Conservation (phyloP, 768 basidiomycete species). For the Leccinellum rugosiceps region DNA sequence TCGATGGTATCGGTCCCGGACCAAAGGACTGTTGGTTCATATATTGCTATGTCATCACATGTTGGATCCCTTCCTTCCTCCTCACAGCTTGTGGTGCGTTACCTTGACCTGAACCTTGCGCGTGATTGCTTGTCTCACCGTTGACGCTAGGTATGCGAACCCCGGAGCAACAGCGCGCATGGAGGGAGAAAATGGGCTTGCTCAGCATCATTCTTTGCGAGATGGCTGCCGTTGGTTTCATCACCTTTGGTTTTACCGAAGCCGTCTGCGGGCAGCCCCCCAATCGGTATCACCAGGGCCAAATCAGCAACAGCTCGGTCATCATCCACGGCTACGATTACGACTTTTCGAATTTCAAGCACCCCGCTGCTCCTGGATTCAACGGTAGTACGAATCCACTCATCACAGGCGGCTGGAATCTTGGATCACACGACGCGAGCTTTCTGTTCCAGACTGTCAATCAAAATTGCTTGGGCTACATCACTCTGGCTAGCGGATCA, state of each 20-base stretch:
- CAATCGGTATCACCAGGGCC: constrained; percentile 77
- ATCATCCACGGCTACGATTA: constrained; percentile 95
- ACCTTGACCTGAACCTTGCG: constrained; percentile 13
- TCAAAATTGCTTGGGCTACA: constrained; percentile 72
- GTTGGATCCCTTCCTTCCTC: constrained; percentile 75
- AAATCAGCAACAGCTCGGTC: constrained; percentile 73
- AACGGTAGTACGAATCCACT: constrained; percentile 84
- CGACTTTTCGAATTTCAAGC: constrained; percentile 83
- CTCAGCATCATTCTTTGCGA: constrained; percentile 73
- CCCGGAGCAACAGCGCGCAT: constrained; percentile 92
- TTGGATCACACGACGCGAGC: constrained; percentile 85
- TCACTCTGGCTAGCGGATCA: constrained; percentile 68
- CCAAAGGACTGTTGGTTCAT: constrained; percentile 95
- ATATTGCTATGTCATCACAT: constrained; percentile 85
- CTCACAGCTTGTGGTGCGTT: constrained; percentile 75
- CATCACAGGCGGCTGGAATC: constrained; percentile 67
- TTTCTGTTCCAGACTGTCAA: constrained; percentile 96
- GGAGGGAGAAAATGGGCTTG: constrained; percentile 98
- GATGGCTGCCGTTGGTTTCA: constrained; percentile 94
- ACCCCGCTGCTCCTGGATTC: constrained; percentile 70
- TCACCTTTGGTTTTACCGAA: constrained; percentile 98
- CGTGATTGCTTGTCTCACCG: constrained; percentile 6
- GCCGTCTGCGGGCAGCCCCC: constrained; percentile 88
- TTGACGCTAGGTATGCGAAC: constrained; percentile 68
- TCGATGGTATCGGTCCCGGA: constrained; percentile 76